Evolutionary conservation across 2,329 filamentous ascomycete genomes (phyloP).

Genomic region (Venturia aucupariae): DNA sequence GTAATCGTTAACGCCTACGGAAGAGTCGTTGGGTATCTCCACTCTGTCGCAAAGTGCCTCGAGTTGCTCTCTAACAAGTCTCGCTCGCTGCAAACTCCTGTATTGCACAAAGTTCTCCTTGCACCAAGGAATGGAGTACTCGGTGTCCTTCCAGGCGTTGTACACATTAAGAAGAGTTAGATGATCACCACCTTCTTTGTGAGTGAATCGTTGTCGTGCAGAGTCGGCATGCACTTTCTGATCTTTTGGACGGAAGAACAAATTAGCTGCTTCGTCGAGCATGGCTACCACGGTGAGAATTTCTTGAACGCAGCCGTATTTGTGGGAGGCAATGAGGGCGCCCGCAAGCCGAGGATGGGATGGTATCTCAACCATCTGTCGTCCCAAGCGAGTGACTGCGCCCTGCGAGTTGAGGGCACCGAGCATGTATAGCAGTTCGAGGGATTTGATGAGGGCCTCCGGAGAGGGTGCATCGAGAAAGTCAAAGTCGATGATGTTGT

Average conservation of each 20-base stretch:
- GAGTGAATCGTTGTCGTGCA: conserved; percentile 77
- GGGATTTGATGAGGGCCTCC: conserved; percentile 76
- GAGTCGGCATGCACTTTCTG: conserved; percentile 95
- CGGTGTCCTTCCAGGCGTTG: conserved; percentile 90
- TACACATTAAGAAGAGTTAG: conserved; percentile 83
- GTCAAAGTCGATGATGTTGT: conserved; percentile 86
- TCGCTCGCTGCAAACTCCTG: conserved; percentile 74
- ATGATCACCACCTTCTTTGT: conserved; percentile 87
- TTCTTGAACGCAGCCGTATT: conserved; percentile 88
- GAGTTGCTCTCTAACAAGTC: conserved; percentile 88
- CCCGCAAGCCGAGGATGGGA: conserved; percentile 88
- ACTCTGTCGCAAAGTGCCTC: conserved; percentile 88
- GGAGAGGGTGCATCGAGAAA: conserved; percentile 92
- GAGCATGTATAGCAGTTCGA: conserved; percentile 86
- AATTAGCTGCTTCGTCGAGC: conserved; percentile 75
- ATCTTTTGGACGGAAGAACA: conserved; percentile 94
- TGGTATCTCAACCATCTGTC: conserved; percentile 93
- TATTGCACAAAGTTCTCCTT: conserved; percentile 93
- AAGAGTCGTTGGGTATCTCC: conserved; percentile 60
- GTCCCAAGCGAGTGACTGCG: conserved; percentile 79
- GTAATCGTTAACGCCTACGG: conserved; percentile 61
- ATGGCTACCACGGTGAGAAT: conserved; percentile 90
- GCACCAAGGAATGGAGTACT: conserved; percentile 80
- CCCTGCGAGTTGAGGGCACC: conserved; percentile 83
- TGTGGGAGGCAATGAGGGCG: conserved; percentile 77